Percentiles rank a stretch among this genome's conserved stretches.
These are phyloP conservation scores for Mycena sp. DNA, from an alignment of 1,284 basidiomycete genomes.

Conservation along the genomic window DNA sequence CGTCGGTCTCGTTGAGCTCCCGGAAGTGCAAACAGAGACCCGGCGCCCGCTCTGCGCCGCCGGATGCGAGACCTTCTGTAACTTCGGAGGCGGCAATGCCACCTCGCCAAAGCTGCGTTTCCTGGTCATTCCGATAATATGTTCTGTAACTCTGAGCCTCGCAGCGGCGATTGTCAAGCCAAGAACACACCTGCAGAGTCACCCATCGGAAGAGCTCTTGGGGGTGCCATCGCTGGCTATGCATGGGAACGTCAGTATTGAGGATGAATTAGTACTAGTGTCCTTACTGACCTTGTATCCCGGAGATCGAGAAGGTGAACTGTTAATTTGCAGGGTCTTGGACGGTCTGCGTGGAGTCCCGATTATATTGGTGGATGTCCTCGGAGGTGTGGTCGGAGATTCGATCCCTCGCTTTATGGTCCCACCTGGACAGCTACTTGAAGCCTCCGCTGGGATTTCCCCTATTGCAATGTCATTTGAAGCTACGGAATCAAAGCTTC, in stretches of 20 bases:
- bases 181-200: too few species aligned
- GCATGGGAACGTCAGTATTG: background rate
- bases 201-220: background rate
- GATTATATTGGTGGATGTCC: background rate
- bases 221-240: conserved; percentile 5
- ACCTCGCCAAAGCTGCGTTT: too few species aligned
- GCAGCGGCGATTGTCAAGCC: too few species aligned
- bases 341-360: background rate
- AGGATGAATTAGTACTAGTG: background rate
- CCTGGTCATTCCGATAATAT: too few species aligned
- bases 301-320: conserved; percentile 3
- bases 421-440: too few species aligned
- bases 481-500: background rate
- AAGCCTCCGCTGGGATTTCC: background rate
- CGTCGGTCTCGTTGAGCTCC: too few species aligned
- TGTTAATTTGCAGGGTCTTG: background rate
- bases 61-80: too few species aligned
- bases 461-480: background rate
- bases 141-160: too few species aligned
- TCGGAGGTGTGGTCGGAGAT: background rate
- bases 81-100: background rate
- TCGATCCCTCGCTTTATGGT: background rate
- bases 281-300: conserved; percentile 1
- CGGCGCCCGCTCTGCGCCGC: too few species aligned
- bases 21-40: too few species aligned